Evolutionary conservation across 176 grass and related monocot species (phyloP).

Genomic region (Musa schizocarpa): DNA sequence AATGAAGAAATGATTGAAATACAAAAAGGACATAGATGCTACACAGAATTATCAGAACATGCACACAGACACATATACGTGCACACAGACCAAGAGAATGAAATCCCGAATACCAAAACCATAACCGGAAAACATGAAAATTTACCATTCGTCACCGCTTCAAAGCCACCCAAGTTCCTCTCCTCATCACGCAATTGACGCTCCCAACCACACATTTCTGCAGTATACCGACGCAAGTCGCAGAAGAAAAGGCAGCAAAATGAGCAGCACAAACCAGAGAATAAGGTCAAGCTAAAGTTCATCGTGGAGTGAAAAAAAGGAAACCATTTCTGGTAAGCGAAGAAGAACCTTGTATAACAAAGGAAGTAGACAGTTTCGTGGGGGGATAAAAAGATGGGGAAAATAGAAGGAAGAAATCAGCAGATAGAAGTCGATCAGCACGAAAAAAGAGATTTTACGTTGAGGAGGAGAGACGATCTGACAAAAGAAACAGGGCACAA

Average conservation of each 20-base stretch:
- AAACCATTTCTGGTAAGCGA: too few relatives aligned
- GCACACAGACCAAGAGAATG: neutral
- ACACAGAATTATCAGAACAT: too few relatives aligned
- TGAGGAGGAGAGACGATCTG: neutral
- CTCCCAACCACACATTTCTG: constrained; percentile 87
- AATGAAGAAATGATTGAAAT: too few relatives aligned
- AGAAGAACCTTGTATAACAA: too few relatives aligned
- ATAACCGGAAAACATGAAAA: constrained; percentile 5
- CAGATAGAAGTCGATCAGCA: neutral
- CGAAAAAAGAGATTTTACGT: neutral
- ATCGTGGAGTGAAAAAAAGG: neutral
- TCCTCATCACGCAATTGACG: constrained; percentile 47
- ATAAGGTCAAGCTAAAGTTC: neutral
- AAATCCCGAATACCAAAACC: neutral
- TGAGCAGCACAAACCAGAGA: neutral
- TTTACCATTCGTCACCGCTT: constrained; percentile 45
- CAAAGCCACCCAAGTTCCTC: constrained; percentile 38
- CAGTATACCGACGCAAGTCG: constrained; percentile 8
- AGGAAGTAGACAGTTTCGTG: too few relatives aligned
- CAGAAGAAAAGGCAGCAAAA: constrained; percentile 8
- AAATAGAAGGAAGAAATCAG: too few relatives aligned
- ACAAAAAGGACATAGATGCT: too few relatives aligned
- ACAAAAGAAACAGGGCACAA: neutral
- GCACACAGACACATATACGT: too few relatives aligned
- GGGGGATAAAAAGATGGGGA: too few relatives aligned